phyloP scores from a whole-genome alignment of 2,329 filamentous ascomycete genomes.

The Sclerotinia nivalis region DNA sequence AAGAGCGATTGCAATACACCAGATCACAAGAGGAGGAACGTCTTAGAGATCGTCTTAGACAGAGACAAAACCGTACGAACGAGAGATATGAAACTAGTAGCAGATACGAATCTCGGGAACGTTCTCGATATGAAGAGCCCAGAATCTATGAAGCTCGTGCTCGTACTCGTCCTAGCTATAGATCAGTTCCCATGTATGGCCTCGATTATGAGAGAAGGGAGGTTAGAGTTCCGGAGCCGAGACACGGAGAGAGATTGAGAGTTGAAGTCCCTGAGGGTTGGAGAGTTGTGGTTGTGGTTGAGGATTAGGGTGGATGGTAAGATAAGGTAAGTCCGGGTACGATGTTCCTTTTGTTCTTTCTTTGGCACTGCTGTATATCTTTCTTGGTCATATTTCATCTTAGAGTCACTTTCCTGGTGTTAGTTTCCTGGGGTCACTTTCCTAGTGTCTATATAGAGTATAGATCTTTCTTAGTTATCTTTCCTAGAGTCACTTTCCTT shows the following conservation, averaged over 20 bases:
- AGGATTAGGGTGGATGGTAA: not conserved
- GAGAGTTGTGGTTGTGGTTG: not conserved
- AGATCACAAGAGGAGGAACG: not conserved
- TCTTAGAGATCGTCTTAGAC: not conserved
- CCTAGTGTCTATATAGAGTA: not conserved
- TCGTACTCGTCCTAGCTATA: not conserved
- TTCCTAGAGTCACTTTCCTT: not conserved
- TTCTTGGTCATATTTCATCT: not conserved
- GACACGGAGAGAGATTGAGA: not conserved
- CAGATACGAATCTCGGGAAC: not conserved
- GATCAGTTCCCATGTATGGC: not conserved
- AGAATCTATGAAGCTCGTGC: not conserved
- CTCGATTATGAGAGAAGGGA: not conserved
- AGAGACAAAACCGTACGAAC: not conserved
- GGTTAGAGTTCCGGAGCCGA: not conserved
- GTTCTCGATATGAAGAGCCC: not conserved
- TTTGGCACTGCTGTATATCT: not conserved
- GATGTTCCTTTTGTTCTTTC: not conserved
- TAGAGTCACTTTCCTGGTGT: not conserved
- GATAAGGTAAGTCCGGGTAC: not conserved
- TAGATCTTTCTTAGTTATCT: not conserved
- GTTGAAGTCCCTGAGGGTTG: not conserved
- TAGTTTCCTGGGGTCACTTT: not conserved
- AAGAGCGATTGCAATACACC: not conserved
- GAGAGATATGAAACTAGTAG: not conserved